Evolutionary conservation across 768 basidiomycete species (phyloP).

Genomic region (Russula dissimulans): DNA sequence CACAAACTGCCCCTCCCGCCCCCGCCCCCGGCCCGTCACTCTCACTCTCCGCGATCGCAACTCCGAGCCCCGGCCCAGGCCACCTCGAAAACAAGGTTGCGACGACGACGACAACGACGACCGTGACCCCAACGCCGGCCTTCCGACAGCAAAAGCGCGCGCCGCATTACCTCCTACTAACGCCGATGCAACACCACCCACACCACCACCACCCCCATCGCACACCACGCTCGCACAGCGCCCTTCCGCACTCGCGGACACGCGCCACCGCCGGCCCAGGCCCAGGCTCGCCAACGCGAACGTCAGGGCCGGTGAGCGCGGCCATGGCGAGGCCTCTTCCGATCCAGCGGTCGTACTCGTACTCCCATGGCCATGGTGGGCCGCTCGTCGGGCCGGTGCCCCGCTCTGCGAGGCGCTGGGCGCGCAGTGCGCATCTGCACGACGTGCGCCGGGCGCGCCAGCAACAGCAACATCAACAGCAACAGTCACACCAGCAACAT

Average conservation of each 20-base stretch:
- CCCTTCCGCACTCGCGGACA: background rate
- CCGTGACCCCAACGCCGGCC: slow-evolving; percentile 15
- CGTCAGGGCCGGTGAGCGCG: too few relatives aligned
- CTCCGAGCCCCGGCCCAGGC: background rate
- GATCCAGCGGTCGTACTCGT: slow-evolving; percentile 40
- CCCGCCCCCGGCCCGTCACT: background rate
- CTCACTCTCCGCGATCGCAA: background rate
- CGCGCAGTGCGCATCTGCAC: slow-evolving; percentile 59
- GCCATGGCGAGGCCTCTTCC: slow-evolving; percentile 16
- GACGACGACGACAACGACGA: slow-evolving; percentile 16
- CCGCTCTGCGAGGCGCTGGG: slow-evolving; percentile 48
- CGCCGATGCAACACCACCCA: background rate
- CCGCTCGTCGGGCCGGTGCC: slow-evolving; percentile 29
- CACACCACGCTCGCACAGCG: background rate
- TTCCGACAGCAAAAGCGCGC: slow-evolving; percentile 2
- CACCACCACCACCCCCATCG: slow-evolving; percentile 1
- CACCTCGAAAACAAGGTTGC: background rate
- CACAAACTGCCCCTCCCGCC: slow-evolving; percentile 9
- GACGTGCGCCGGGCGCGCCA: slow-evolving; percentile 36
- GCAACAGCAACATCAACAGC: background rate
- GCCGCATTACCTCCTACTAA: background rate
- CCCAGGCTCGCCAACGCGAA: background rate
- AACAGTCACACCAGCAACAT: too few relatives aligned
- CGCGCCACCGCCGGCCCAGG: background rate
- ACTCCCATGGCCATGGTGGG: slow-evolving; percentile 30